A percentile compares a stretch with the other conserved stretches of the same genome.
Evolutionary conservation across 2,329 filamentous ascomycete genomes (phyloP).

Genomic region (Didymella lethalis): DNA sequence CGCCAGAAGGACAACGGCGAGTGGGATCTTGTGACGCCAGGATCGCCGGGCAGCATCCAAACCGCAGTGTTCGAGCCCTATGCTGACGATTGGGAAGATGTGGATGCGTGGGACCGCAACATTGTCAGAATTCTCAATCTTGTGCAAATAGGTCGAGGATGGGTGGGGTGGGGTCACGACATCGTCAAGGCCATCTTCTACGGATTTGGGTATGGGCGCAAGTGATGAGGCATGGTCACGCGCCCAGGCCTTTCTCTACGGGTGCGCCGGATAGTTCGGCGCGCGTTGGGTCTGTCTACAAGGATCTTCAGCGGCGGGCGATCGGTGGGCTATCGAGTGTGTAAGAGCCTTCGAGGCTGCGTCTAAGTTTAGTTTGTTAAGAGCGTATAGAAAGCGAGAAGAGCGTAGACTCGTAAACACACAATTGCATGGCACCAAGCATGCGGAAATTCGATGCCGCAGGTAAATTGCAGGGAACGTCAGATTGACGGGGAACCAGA

Average conservation of each 20-base stretch:
- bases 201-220: slow-evolving; percentile 32
- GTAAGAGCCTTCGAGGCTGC: background rate
- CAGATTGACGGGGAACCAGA: slow-evolving; percentile 1
- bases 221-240: slow-evolving; percentile 13
- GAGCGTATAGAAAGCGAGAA: background rate
- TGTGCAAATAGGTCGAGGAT: slow-evolving; percentile 60
- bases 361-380: background rate
- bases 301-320: slow-evolving; percentile 1
- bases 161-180: slow-evolving; percentile 59
- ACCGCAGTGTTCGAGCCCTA: slow-evolving; percentile 68
- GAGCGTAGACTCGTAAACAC: background rate
- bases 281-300: slow-evolving; percentile 1
- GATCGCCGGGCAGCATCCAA: slow-evolving; percentile 45
- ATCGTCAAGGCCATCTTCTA: slow-evolving; percentile 45
- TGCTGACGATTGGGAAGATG: slow-evolving; percentile 64
- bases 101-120: slow-evolving; percentile 64
- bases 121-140: slow-evolving; percentile 64
- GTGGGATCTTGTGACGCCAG: slow-evolving; percentile 39
- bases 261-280: slow-evolving; percentile 15
- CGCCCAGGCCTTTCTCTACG: slow-evolving; percentile 1
- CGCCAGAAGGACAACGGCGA: slow-evolving; percentile 51
- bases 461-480: slow-evolving; percentile 3
- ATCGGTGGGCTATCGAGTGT: background rate
- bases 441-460: slow-evolving; percentile 13
- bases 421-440: slow-evolving; percentile 19